A percentile compares a stretch with the other conserved stretches of the same genome.
Conservation (phyloP, 179 eudicot genomes). For the Carnegiea gigantea region DNA sequence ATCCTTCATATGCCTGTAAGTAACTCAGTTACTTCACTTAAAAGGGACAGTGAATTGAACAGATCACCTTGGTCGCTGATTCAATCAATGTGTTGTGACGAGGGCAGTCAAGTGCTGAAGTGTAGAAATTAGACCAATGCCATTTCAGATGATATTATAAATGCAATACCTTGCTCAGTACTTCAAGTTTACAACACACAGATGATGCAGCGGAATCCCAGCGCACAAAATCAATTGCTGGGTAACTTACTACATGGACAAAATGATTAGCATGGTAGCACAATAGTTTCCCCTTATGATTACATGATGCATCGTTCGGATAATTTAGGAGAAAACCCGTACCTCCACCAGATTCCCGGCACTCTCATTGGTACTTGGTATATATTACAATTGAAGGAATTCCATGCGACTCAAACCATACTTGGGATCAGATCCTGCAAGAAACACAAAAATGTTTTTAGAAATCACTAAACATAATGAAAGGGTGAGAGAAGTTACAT, state of each 20-base stretch:
- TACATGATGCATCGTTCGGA: constrained; percentile 19
- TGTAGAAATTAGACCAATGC: not conserved
- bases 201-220: not conserved
- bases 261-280: not conserved
- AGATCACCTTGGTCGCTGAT: too few relatives aligned
- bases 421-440: constrained; percentile 11
- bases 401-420: not conserved
- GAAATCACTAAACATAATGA: not conserved
- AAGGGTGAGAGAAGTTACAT: too few relatives aligned
- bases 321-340: not conserved
- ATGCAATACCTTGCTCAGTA: constrained; percentile 1
- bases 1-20: too few relatives aligned
- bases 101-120: not conserved
- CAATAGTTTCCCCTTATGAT: not conserved
- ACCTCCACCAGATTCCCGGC: constrained; percentile 15
- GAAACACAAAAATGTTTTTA: not conserved
- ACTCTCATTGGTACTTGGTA: constrained; percentile 19
- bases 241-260: constrained; percentile 6
- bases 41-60: too few relatives aligned
- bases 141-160: not conserved
- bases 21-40: too few relatives aligned
- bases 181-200: constrained; percentile 13
- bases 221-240: constrained; percentile 17
- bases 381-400: constrained; percentile 31
- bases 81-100: too few relatives aligned